Base-by-base conservation (phyloP, 2,329 filamentous ascomycete species). In the Pezicula rhizophila region DNA sequence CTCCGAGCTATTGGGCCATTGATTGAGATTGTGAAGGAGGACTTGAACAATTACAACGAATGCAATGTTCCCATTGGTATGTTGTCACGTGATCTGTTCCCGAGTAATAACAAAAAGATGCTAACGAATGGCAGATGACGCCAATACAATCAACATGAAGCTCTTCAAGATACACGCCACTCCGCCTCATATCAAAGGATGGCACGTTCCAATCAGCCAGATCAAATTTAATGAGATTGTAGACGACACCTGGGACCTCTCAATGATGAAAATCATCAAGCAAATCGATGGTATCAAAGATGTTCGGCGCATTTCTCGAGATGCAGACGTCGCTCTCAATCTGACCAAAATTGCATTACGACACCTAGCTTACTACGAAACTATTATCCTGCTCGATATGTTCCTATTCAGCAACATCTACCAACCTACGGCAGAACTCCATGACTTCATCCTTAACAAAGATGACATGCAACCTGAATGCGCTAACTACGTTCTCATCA, bases 51-150 rank as follows among this genome's bases (percentile, higher is more conserved):
- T 60, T 99, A 96, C 63, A 91, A 89, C 63, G 93, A 99, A 71
- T 96, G 91, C 75, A 96, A 96, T 91, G 96, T 96, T 61, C 91
- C 91, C 0, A 92, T 96, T 55, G 88, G 88, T 91, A 71, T 55
- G 79, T 73, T 14, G 2, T 38, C 44, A 35, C 14, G 14, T 28
- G 25, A 35, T 7, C 3, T 17, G 14, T 39, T 20, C 12, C 12
- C 38, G 42, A 25, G 48, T 23, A 5, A 23, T 23, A 23, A 4
- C 23, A 23, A 23, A 23, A 23, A 49, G 8, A 18, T 45, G 17
- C 26, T 49, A n/a, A 60, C 46, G 20, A 18, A 26, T 28, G 28
- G 15, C 47, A 90, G 90, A 96, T 66, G 89, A 95, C 57, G 84
- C 89, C 52, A 96, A 96, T 66, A 96, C 89, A 0, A 84, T 96